Conservation (phyloP, 1,139 yeast genomes). For the Blastobotrys malaysiensis region DNA sequence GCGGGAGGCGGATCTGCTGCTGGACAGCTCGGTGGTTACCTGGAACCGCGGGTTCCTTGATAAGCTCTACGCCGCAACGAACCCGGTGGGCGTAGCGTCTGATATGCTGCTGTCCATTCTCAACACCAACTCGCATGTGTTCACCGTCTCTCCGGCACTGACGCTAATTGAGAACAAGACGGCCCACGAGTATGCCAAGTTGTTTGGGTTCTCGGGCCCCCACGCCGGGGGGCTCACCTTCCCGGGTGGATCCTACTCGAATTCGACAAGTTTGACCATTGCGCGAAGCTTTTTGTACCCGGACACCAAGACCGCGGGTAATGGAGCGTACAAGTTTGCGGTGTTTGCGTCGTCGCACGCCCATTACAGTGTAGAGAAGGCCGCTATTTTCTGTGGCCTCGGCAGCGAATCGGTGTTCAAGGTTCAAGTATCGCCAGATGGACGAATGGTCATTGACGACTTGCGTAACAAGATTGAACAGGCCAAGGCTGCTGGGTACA, state of each 20-base stretch:
- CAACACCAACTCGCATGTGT: conserved; percentile 83
- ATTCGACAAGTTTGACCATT: conserved; percentile 71
- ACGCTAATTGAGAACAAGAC: conserved; percentile 70
- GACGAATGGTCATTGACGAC: conserved; percentile 49
- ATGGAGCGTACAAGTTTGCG: conserved; percentile 52
- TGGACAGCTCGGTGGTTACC: conserved; percentile 69
- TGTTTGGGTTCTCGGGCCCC: conserved; percentile 53
- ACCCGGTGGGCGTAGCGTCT: conserved; percentile 75
- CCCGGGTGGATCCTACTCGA: conserved; percentile 87
- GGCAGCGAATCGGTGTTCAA: conserved; percentile 63
- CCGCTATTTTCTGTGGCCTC: conserved; percentile 71
- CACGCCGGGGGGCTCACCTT: conserved; percentile 79
- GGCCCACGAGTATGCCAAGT: conserved; percentile 59
- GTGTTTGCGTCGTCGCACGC: conserved; percentile 67
- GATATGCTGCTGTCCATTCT: conserved; percentile 65
- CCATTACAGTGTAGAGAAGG: conserved; percentile 78
- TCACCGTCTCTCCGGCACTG: conserved; percentile 78
- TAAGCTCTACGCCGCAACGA: conserved; percentile 76
- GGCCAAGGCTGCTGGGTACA: conserved; percentile 48
- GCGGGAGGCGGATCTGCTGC: conserved; percentile 50
- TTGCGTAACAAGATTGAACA: conserved; percentile 44
- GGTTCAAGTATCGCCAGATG: conserved; percentile 51
- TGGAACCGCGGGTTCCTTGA: conserved; percentile 88
- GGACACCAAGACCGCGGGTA: conserved; percentile 63
- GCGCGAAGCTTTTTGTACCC: conserved; percentile 67